Evolutionary conservation across 2,329 filamentous ascomycete species (phyloP).

Genomic region (Sporothrix euskadiensis): DNA sequence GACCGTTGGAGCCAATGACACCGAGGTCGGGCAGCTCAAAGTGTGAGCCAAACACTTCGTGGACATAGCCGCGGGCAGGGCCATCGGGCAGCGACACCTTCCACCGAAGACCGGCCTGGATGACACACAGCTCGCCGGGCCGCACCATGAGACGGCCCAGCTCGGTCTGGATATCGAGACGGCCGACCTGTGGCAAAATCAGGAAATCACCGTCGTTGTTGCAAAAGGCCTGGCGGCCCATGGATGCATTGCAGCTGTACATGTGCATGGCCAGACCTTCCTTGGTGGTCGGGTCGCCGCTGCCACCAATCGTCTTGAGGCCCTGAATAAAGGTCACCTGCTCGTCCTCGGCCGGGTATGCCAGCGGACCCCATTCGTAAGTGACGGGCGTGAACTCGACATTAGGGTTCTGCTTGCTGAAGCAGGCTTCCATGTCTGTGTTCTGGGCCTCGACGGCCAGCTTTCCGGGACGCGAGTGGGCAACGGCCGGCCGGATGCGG

Average conservation of each 20-base stretch:
- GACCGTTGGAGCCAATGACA: constrained; percentile 64
- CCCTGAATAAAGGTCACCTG: constrained; percentile 49
- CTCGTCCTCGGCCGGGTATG: constrained; percentile 29
- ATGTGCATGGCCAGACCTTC: constrained; percentile 53
- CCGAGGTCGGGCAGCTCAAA: constrained; percentile 68
- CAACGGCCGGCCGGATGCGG: constrained; percentile 25
- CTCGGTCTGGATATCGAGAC: constrained; percentile 68
- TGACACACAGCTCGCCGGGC: constrained; percentile 67
- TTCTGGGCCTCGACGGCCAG: constrained; percentile 19
- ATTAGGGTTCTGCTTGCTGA: constrained; percentile 48
- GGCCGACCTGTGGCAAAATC: constrained; percentile 65
- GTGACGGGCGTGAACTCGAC: constrained; percentile 41
- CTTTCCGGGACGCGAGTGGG: neutral
- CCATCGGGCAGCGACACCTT: constrained; percentile 53
- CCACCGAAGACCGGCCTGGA: constrained; percentile 66
- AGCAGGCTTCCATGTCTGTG: constrained; percentile 44
- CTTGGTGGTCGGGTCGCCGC: constrained; percentile 51
- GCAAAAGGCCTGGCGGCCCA: constrained; percentile 51
- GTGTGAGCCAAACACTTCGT: constrained; percentile 65
- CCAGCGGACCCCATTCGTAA: constrained; percentile 52
- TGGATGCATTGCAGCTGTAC: constrained; percentile 50
- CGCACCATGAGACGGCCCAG: constrained; percentile 59
- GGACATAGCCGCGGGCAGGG: constrained; percentile 56
- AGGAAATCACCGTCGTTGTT: constrained; percentile 67
- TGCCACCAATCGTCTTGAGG: constrained; percentile 51